Percentiles rank a stretch among this genome's conserved stretches.
Evolutionary conservation across 2,329 filamentous ascomycete genomes (phyloP).

Genomic region (Cordyceps fumosorosea): DNA sequence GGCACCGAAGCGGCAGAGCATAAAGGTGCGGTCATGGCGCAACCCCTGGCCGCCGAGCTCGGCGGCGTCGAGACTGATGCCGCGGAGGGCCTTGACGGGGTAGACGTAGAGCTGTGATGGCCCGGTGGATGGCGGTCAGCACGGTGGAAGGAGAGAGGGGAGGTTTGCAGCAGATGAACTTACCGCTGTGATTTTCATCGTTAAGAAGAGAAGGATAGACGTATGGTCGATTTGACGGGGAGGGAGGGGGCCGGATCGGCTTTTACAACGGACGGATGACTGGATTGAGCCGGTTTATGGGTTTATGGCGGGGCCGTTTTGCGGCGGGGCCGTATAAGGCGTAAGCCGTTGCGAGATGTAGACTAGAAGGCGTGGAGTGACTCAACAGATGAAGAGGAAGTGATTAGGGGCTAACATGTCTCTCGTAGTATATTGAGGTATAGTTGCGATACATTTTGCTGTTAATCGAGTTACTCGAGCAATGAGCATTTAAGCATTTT

Average conservation of each 20-base stretch:
- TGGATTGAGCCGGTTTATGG: not conserved
- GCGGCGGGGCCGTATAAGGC: not conserved
- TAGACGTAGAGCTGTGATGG: slow-evolving; percentile 54
- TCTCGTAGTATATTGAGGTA: not conserved
- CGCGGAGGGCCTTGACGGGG: slow-evolving; percentile 67
- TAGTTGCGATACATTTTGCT: not conserved
- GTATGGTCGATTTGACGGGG: not conserved
- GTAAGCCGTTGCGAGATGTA: not conserved
- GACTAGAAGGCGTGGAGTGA: not conserved
- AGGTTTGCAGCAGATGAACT: not conserved
- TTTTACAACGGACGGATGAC: not conserved
- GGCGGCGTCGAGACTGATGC: slow-evolving; percentile 46
- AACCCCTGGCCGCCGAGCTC: slow-evolving; percentile 57
- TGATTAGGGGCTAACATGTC: not conserved
- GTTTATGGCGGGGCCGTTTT: not conserved
- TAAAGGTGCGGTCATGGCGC: slow-evolving; percentile 61
- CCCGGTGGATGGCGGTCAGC: no score
- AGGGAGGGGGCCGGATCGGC: no score
- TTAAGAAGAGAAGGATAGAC: not conserved
- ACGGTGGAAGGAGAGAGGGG: not conserved
- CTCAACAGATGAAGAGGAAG: not conserved
- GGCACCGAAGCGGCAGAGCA: slow-evolving; percentile 51
- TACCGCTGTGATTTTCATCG: slow-evolving; percentile 24
- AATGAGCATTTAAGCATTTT: no score
- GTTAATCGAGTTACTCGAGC: no score